Evolutionary conservation across 805 yeast genomes (phyloP).

Genomic region (Ogataea ramenticola): DNA sequence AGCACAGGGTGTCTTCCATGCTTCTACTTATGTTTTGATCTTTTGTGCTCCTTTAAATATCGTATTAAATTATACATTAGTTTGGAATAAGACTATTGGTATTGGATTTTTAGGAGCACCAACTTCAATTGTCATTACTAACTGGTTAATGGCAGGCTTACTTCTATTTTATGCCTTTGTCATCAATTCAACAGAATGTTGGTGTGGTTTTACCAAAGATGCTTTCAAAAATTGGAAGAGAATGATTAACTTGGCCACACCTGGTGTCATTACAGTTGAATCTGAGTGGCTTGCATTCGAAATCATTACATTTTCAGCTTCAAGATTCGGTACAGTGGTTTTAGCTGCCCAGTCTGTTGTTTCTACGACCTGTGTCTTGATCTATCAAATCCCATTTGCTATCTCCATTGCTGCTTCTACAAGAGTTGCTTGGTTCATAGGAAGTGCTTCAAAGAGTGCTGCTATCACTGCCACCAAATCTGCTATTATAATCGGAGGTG

Average conservation of each 20-base stretch:
- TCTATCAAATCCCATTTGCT: conserved; percentile 73
- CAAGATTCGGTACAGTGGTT: conserved; percentile 52
- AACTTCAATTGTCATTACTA: conserved; percentile 60
- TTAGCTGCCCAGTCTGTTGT: conserved; percentile 73
- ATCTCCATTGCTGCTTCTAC: conserved; percentile 71
- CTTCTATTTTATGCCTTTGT: conserved; percentile 39
- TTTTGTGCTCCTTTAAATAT: conserved; percentile 74
- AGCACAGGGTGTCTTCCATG: conserved; percentile 74
- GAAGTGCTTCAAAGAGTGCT: conserved; percentile 37
- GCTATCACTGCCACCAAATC: conserved; percentile 21
- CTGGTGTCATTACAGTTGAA: conserved; percentile 69
- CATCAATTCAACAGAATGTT: conserved; percentile 37
- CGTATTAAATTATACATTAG: conserved; percentile 55
- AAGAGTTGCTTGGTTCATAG: conserved; percentile 69
- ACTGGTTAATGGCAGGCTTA: conserved; percentile 62
- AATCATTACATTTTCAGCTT: conserved; percentile 60
- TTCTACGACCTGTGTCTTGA: conserved; percentile 57
- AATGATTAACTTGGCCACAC: conserved; percentile 59
- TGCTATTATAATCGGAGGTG: conserved; percentile 18
- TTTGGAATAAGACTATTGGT: conserved; percentile 52
- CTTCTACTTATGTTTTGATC: conserved; percentile 63
- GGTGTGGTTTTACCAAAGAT: conserved; percentile 27
- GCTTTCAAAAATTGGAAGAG: conserved; percentile 54
- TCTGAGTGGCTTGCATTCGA: conserved; percentile 80
- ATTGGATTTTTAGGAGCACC: conserved; percentile 75